Conservation (phyloP, 2,329 filamentous ascomycete species). For the Falciphora oryzae region DNA sequence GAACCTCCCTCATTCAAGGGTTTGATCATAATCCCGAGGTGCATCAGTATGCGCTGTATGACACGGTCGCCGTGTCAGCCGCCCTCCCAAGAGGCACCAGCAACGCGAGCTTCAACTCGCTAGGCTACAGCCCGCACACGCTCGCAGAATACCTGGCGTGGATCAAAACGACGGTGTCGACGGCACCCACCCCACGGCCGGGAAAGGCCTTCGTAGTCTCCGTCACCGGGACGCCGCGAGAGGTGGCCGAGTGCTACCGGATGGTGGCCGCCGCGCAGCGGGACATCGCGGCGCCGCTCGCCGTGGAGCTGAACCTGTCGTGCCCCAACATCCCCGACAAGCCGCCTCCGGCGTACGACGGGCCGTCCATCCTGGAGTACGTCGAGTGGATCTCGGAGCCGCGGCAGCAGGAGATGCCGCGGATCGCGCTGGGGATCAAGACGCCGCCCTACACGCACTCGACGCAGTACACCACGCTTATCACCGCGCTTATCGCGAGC, state of each 20-base stretch:
- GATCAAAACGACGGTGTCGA: conserved; percentile 40
- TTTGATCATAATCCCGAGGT: conserved; percentile 55
- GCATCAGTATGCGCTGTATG: conserved; percentile 65
- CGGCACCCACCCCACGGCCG: conserved; percentile 7
- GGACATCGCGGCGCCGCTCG: conserved; percentile 43
- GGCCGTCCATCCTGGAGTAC: conserved; percentile 45
- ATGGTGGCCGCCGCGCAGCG: conserved; percentile 35
- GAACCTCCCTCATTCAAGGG: conserved; percentile 60
- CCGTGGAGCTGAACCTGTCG: conserved; percentile 72
- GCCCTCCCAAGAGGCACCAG: conserved; percentile 15
- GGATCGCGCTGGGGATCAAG: conserved; percentile 56
- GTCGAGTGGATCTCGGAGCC: conserved; percentile 39
- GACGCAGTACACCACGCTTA: conserved; percentile 55
- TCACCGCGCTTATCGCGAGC: conserved; percentile 39
- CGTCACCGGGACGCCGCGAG: conserved; percentile 57
- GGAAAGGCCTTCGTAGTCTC: conserved; percentile 63
- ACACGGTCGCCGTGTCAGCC: conserved; percentile 22
- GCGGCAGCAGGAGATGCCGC: conserved; percentile 12
- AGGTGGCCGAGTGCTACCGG: conserved; percentile 52
- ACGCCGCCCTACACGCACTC: conserved; percentile 70
- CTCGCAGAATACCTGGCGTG: conserved; percentile 54
- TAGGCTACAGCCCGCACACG: conserved; percentile 65
- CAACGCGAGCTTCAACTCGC: conserved; percentile 56
- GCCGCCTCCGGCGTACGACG: conserved; percentile 66
- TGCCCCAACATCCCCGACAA: conserved; percentile 68